phyloP scores from a whole-genome alignment of 768 basidiomycete species.

The Termitomyces titanicus region DNA sequence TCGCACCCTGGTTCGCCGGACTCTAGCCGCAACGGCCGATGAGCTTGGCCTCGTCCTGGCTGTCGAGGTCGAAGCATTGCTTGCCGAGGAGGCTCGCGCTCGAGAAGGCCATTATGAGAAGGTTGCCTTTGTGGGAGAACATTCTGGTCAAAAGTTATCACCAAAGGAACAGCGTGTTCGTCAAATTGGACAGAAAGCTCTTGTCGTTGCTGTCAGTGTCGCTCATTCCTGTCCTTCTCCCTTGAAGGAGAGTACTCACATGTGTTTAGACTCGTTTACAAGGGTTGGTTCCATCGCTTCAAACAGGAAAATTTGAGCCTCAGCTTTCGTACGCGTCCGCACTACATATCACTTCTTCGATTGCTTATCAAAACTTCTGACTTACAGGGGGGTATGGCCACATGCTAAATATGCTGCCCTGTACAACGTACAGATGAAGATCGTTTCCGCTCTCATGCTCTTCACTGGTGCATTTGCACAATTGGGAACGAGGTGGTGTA shows the following conservation, averaged over 20 bases:
- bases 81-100: slow-evolving; percentile 37
- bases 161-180: slow-evolving; percentile 36
- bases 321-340: slow-evolving; percentile 32
- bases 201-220: slow-evolving; percentile 32
- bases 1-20: slow-evolving; percentile 37
- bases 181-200: slow-evolving; percentile 29
- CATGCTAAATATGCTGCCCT: slow-evolving; percentile 32
- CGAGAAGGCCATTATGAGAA: slow-evolving; percentile 27
- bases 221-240: not conserved
- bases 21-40: slow-evolving; percentile 31
- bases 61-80: slow-evolving; percentile 39
- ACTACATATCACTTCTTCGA: not conserved
- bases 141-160: slow-evolving; percentile 23
- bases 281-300: slow-evolving; percentile 31
- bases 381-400: slow-evolving; percentile 38
- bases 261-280: slow-evolving; percentile 33
- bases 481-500: slow-evolving; percentile 41
- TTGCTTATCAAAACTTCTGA: not conserved
- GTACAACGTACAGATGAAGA: slow-evolving; percentile 27
- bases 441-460: slow-evolving; percentile 31
- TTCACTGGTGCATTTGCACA: slow-evolving; percentile 36
- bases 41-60: slow-evolving; percentile 36
- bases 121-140: slow-evolving; percentile 18
- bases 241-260: not conserved
- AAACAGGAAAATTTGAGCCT: slow-evolving; percentile 38